Evolutionary conservation across 306 rosid genomes (phyloP), one percentile per base, ranked within the genome.

Genomic region (Heteromeles arbutifolia): DNA sequence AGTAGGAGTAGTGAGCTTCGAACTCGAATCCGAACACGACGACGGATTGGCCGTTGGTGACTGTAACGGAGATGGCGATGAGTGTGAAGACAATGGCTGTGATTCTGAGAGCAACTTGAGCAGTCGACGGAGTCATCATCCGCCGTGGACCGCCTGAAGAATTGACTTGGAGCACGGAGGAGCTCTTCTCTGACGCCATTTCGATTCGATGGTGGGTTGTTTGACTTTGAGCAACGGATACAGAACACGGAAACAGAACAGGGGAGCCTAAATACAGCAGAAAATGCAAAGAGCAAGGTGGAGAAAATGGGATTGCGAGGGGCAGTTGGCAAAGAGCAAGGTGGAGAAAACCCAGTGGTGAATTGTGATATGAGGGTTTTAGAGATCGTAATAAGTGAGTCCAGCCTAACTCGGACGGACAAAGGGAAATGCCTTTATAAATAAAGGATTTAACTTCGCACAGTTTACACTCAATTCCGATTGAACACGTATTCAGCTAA

Each of bases 21-120:
- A 86, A 67, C n/a, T 6, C 56, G 15, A 86, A 0, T 3, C 74
- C 3, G 64, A 88, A 85, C 25, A 88, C 2, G 34, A 50, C 26
- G 75, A 91, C 80, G 70, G 93, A 68, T 83, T 91, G 93, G 69
- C 17, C 22, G 79, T 80, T 85, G 76, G 92, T 79, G 85, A 88
- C 89, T 10, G 22, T 84, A 26, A 91, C 78, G 3, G 73, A 75
- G 41, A 89, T 72, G 13, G 95, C 77, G 71, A 81, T 73, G 10
- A 84, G 80, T 2, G 88, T 75, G 67, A 86, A 77, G 4, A 80
- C 28, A 71, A 84, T 58, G 80, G 83, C 87, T 19, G 83, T 73
- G 81, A 88, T 31, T 84, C 92, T 83, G 78, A 89, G 82, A 74
- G 74, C 70, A 65, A 74, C 39, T 19, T 83, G 90, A 70, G 82